These are phyloP conservation scores for Erodium maritimum DNA, from an alignment of 345 rosid species.

Conservation along the genomic window DNA sequence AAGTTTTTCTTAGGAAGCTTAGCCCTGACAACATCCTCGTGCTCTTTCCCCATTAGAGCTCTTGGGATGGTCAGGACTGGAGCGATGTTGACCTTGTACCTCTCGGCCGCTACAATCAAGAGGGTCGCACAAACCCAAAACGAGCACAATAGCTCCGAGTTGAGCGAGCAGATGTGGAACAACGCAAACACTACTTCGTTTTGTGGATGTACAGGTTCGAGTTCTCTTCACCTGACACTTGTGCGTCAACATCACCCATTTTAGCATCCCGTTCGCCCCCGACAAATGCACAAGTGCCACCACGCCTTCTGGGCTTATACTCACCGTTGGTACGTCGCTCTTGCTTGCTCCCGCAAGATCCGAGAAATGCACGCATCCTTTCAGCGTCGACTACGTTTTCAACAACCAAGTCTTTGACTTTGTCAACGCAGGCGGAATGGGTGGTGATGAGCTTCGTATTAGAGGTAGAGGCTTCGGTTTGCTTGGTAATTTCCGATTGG, in stretches of 20 bases:
- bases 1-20: constrained; percentile 69
- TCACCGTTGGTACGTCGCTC: constrained; percentile 20
- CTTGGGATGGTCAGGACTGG: constrained; percentile 62
- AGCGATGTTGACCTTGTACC: constrained; percentile 55
- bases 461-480: constrained; percentile 51
- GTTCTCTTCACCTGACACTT: constrained; percentile 62
- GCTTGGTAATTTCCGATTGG: constrained; percentile 81
- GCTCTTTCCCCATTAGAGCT: constrained; percentile 60
- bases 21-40: constrained; percentile 57
- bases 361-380: constrained; percentile 50
- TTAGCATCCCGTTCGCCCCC: constrained; percentile 86
- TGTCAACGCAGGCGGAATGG: constrained; percentile 39
- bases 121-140: constrained; percentile 74
- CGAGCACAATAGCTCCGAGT: constrained; percentile 61
- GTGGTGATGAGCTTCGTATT: constrained; percentile 46
- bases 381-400: constrained; percentile 26
- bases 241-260: constrained; percentile 92
- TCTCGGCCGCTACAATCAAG: constrained; percentile 59
- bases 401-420: constrained; percentile 28
- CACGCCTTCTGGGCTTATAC: constrained; percentile 49
- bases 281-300: constrained; percentile 88
- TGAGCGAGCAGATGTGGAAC: constrained; percentile 71
- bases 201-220: constrained; percentile 59
- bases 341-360: constrained; percentile 39
- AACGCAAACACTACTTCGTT: constrained; percentile 76